Evolutionary conservation across 345 rosid species (phyloP).

Genomic region (Salix caprea): DNA sequence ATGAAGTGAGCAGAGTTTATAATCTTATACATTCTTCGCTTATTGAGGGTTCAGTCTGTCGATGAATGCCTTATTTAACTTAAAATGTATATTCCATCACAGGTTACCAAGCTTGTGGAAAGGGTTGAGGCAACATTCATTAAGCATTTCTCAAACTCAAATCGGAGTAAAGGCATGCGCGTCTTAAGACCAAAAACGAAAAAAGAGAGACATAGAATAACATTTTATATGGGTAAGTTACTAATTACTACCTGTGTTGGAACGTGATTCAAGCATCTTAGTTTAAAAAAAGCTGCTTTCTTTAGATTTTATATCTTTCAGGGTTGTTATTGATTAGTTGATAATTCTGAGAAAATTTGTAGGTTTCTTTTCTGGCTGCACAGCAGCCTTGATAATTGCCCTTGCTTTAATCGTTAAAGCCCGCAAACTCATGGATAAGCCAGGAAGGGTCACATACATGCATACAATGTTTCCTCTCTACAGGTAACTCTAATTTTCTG

Average conservation of each 20-base stretch:
- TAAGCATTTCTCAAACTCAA: conserved; percentile 61
- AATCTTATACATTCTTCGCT: background rate
- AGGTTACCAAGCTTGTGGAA: conserved; percentile 58
- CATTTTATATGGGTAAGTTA: conserved; percentile 50
- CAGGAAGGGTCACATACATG: conserved; percentile 43
- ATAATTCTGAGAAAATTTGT: conserved; percentile 5
- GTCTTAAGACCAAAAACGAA: conserved; percentile 46
- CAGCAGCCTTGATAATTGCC: conserved; percentile 44
- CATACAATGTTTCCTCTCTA: conserved; percentile 59
- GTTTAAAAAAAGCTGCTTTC: background rate
- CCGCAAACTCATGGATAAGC: conserved; percentile 28
- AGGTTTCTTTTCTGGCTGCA: conserved; percentile 60
- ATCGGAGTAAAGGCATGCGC: conserved; percentile 54
- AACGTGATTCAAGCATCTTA: background rate
- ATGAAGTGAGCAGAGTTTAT: conserved; percentile 31
- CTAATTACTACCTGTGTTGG: background rate
- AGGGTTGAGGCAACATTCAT: conserved; percentile 61
- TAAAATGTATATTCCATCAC: background rate
- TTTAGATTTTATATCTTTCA: background rate
- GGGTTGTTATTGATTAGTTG: no score
- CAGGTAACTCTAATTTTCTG: conserved; percentile 34
- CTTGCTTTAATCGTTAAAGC: conserved; percentile 37
- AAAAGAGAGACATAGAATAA: conserved; percentile 49
- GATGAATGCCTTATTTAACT: background rate
- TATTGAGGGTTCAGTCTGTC: background rate